Conservation (phyloP, 345 rosid genomes). For the Cardamine resedifolia region DNA sequence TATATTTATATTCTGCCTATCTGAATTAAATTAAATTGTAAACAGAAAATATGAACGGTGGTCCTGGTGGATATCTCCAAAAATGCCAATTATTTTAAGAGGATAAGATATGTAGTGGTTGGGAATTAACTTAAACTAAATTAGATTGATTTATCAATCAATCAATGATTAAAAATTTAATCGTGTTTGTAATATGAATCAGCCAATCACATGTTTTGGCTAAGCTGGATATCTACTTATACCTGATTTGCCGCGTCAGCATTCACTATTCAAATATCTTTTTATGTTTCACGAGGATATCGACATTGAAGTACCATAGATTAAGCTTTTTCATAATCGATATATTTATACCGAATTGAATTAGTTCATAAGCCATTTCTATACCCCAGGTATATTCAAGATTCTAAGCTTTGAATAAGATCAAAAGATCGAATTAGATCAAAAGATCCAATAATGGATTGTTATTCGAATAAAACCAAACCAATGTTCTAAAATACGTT, state of each 20-base stretch:
- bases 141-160: not conserved
- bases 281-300: not conserved
- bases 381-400: too few relatives aligned
- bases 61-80: not conserved
- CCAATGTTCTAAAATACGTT: too few relatives aligned
- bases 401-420: too few relatives aligned
- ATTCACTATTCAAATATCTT: not conserved
- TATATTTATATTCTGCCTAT: not conserved
- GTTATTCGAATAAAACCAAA: too few relatives aligned
- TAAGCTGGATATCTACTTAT: slow-evolving; percentile 26
- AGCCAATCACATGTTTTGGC: slow-evolving; percentile 31
- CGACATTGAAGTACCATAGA: slow-evolving; percentile 7
- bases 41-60: slow-evolving; percentile 1
- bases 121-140: not conserved
- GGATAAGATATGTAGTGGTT: slow-evolving; percentile 14
- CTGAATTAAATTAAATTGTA: not conserved
- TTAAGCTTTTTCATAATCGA: not conserved
- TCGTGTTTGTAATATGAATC: not conserved
- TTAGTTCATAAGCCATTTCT: not conserved
- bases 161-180: not conserved
- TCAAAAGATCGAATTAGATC: too few relatives aligned
- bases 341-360: too few relatives aligned
- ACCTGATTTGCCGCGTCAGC: slow-evolving; percentile 31
- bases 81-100: not conserved
- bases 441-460: too few relatives aligned